Conservation (phyloP, 768 basidiomycete species). For the Coprinopsis marcescibilis region DNA sequence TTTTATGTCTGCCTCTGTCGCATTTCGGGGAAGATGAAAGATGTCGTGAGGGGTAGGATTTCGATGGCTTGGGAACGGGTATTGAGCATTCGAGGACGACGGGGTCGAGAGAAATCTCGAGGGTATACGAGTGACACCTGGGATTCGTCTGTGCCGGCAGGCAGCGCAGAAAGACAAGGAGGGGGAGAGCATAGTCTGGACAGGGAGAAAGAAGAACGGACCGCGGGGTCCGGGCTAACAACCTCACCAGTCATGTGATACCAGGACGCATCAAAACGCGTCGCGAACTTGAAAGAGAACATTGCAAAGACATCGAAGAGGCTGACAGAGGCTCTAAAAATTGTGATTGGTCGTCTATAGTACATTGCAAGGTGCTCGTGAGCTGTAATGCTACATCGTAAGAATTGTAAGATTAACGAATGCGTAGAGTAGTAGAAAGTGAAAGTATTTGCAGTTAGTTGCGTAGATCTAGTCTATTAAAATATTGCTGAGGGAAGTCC, state of each 20-base stretch:
- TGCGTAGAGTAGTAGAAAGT: not conserved
- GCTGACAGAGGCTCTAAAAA: no score
- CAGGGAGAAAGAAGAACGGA: not conserved
- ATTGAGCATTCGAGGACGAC: slow-evolving; percentile 18
- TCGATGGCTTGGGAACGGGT: slow-evolving; percentile 44
- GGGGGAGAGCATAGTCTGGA: not conserved
- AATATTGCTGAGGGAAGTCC: no score
- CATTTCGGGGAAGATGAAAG: slow-evolving; percentile 52
- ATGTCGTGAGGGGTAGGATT: slow-evolving; percentile 59
- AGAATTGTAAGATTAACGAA: not conserved
- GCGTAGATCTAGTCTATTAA: no score
- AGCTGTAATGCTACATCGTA: not conserved
- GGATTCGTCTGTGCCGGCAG: not conserved
- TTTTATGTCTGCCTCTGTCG: slow-evolving; percentile 50
- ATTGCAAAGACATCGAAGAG: no score
- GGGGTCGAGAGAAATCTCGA: not conserved
- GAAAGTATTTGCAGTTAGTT: not conserved
- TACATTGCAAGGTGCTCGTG: no score
- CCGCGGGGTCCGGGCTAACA: not conserved
- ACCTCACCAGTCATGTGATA: no score
- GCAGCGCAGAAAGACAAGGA: not conserved
- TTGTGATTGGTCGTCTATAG: no score
- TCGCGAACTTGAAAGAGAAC: no score
- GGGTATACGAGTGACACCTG: not conserved
- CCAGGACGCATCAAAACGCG: no score